Evolutionary conservation across 352 stramenopile species (phyloP), one percentile per base, ranked within the genome.

Genomic region (Poterioochromonas sp.): DNA sequence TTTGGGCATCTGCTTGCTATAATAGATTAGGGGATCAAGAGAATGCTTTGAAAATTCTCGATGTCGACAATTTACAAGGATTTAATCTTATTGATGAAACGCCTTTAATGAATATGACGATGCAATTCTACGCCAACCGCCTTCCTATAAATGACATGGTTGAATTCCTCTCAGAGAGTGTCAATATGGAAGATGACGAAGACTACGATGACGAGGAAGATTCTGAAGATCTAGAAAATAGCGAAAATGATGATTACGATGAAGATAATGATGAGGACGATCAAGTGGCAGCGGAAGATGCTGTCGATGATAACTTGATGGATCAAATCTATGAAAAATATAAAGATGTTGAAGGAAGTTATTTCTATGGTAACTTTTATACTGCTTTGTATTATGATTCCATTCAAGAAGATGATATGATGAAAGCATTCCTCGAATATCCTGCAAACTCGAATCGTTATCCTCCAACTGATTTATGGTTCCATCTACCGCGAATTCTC

Each of bases 341-440:
- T 12, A 73, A 29, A 35, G 64, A 73, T 32, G 11, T 53, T 20
- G 11, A 12, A 11, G 64, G 64, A 8, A n/a, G 15, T 5, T 5
- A 15, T 12, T 73, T 54, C 35, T 73, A 37, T 35, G 64, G 64
- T 29, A 73, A 73, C 35, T 73, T 73, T n/a, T 73, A 73, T 29
- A 8, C 49, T 47, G 64, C 11, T 5, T 35, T 73, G 18, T 73
- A 54, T 32, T 73, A 49, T 53, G 64, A 73, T 53, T 51, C 64
- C 15, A 29, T 73, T 3, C 3, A 35, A 32, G 5, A 73, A 12
- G 22, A 3, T 32, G 64, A 53, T 8, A 26, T 73, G 18, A 20
- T 29, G 11, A 12, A 47, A 32, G 22, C 29, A 15, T 73, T 73
- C 35, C 11, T 73, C 3, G 12, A 12, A 12, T 54, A 49, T 47